A percentile compares a stretch with the other conserved stretches of the same genome.
phyloP scores from a whole-genome alignment of 2,329 filamentous ascomycete species.

The Trichoderma citrinoviride region DNA sequence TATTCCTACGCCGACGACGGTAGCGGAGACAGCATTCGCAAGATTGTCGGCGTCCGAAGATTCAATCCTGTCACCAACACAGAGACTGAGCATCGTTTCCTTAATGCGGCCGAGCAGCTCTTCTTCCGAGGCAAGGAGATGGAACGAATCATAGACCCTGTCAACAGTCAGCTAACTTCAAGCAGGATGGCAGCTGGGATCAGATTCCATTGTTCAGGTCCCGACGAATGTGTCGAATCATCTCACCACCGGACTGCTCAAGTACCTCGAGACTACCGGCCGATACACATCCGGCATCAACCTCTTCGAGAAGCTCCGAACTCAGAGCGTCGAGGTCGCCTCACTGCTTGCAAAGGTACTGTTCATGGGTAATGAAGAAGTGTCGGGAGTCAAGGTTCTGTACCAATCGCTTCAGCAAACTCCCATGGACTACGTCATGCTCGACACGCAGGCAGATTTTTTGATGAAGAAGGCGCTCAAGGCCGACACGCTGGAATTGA shows the following conservation, averaged over 20 bases:
- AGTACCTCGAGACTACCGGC: slow-evolving; percentile 93
- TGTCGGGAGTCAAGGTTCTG: slow-evolving; percentile 85
- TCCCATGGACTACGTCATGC: slow-evolving; percentile 96
- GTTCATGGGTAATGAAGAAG: slow-evolving; percentile 93
- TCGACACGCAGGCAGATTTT: slow-evolving; percentile 92
- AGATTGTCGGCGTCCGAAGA: slow-evolving; percentile 92
- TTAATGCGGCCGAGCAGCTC: slow-evolving; percentile 88
- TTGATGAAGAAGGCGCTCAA: slow-evolving; percentile 75
- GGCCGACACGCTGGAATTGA: slow-evolving; percentile 52
- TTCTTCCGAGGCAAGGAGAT: slow-evolving; percentile 78
- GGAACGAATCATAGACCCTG: no score
- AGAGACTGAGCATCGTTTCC: slow-evolving; percentile 95
- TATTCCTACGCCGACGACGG: slow-evolving; percentile 97
- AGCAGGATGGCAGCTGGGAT: slow-evolving; percentile 87
- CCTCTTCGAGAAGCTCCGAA: slow-evolving; percentile 91
- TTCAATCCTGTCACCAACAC: slow-evolving; percentile 98
- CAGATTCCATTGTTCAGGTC: slow-evolving; percentile 94
- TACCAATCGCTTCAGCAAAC: slow-evolving; percentile 86
- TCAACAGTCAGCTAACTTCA: slow-evolving; percentile 23
- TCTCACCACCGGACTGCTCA: slow-evolving; percentile 85
- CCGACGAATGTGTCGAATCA: slow-evolving; percentile 97
- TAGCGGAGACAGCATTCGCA: slow-evolving; percentile 89
- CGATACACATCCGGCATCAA: slow-evolving; percentile 95
- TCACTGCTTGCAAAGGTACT: slow-evolving; percentile 88
- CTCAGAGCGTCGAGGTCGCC: slow-evolving; percentile 88